These are phyloP conservation scores for Lactarius trivialis DNA, from an alignment of 768 basidiomycete genomes.

Conservation along the genomic window DNA sequence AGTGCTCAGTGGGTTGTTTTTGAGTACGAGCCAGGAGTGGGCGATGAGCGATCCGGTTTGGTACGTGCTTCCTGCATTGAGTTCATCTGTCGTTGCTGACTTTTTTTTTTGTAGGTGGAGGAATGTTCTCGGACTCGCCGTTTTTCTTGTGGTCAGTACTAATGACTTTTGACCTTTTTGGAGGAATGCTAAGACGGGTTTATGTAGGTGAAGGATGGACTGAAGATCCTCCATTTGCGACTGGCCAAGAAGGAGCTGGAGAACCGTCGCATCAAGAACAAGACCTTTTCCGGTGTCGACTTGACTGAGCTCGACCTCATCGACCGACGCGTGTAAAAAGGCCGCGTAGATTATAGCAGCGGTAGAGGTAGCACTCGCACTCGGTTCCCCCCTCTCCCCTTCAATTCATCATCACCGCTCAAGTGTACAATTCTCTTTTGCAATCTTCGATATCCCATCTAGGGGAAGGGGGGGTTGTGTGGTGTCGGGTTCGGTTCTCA, in stretches of 20 bases:
- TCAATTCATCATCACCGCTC: background rate
- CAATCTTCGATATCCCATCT: background rate
- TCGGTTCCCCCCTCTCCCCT: background rate
- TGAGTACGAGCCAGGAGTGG: conserved; percentile 55
- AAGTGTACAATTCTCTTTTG: background rate
- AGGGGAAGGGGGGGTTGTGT: background rate
- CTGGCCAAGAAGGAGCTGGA: conserved; percentile 67
- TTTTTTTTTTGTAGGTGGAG: conserved; percentile 42
- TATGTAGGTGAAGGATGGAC: conserved; percentile 55
- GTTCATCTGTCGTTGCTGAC: too few relatives aligned
- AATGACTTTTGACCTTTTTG: background rate
- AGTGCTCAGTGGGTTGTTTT: conserved; percentile 32
- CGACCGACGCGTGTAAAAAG: conserved; percentile 1
- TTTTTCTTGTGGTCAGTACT: conserved; percentile 53
- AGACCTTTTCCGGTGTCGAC: conserved; percentile 71
- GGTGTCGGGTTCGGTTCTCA: background rate
- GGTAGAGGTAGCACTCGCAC: background rate
- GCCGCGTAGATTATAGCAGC: background rate
- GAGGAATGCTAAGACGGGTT: background rate
- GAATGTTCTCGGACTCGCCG: conserved; percentile 59
- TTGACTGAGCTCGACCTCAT: conserved; percentile 59
- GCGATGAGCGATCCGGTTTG: conserved; percentile 68
- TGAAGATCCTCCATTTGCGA: conserved; percentile 62
- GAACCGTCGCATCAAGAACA: conserved; percentile 58
- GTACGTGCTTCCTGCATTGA: conserved; percentile 29